Base-by-base conservation (phyloP, 768 basidiomycete genomes). In the Tubosaeta sp. region DNA sequence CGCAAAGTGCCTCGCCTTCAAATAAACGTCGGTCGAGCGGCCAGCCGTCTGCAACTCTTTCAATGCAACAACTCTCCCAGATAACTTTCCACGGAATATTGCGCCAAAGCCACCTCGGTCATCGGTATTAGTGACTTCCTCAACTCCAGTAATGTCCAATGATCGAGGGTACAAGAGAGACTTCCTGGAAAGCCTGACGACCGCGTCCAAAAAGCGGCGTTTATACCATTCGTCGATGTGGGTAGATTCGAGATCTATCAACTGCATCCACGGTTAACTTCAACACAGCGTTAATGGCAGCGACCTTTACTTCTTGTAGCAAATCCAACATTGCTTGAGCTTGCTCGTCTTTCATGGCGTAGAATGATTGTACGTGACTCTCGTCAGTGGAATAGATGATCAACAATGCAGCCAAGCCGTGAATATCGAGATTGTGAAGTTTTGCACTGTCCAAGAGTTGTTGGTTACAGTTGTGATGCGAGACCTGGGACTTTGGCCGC, bases 41-140 rank as follows among this genome's bases (percentile, higher is more conserved):
- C 53, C 48, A 3, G 36, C 50, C 41, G 40, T 34, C 42, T 60
- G 63, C 19, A 71, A 31, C 16, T 64, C 61, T 45, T 71, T 71
- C 44, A 72, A 44, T 3, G 68, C 69, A 12, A 72, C 68, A 19
- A 53, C 45, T 46, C 55, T 66, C 18, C 57, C 65, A 3, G 49
- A 60, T 19, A 64, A 52, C 24, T 36, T 48, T 13, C 69, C 69
- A 25, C 61, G 59, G 44, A 59, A 69, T 46, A 71, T 65, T 42
- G 64, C 59, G 32, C 70, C 70, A 51, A 66, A 73, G 3, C 63
- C 65, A 31, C 70, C 70, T 27, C 53, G 53, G 10, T 59, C 54
- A 6, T 51, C 42, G 2, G 64, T 60, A 16, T 40, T 35, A 19
- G 22, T 18, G 6, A 53, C 39, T 30, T 56, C 43, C 6, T 58